These are phyloP conservation scores for Cyberlindnera saturnus DNA, from an alignment of 805 yeast genomes.

Conservation along the genomic window DNA sequence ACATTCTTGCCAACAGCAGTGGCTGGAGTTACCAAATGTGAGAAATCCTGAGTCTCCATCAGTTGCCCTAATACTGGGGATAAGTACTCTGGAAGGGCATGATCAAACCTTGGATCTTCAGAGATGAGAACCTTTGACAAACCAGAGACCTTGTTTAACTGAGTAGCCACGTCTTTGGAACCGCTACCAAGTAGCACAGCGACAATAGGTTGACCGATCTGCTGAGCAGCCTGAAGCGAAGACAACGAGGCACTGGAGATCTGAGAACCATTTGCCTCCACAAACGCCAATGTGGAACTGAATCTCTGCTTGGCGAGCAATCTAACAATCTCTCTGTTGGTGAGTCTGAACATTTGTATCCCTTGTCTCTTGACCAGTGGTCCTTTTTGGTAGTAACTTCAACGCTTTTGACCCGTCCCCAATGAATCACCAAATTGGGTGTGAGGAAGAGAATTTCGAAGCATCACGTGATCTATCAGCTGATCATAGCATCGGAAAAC, in stretches of 20 bases:
- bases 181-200: constrained; percentile 68
- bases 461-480: too few relatives aligned
- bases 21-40: constrained; percentile 75
- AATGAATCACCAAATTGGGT: too few relatives aligned
- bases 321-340: background rate
- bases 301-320: constrained; percentile 29
- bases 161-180: constrained; percentile 43
- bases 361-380: background rate
- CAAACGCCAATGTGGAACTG: constrained; percentile 69
- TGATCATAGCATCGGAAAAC: too few relatives aligned
- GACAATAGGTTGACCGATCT: constrained; percentile 73
- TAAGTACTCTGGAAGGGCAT: constrained; percentile 72
- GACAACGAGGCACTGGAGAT: constrained; percentile 66
- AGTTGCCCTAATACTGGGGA: constrained; percentile 56
- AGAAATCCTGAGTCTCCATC: constrained; percentile 34
- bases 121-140: constrained; percentile 42
- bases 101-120: constrained; percentile 52
- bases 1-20: constrained; percentile 85
- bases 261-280: constrained; percentile 52
- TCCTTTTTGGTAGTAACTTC: too few relatives aligned
- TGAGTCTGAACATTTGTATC: background rate
- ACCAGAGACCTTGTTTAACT: constrained; percentile 47
- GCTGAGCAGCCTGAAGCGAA: constrained; percentile 69
- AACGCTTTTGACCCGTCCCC: too few relatives aligned
- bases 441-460: too few relatives aligned